A percentile compares a stretch with the other conserved stretches of the same genome.
Evolutionary conservation across 2,329 filamentous ascomycete genomes (phyloP).

Genomic region (Dactylellina cionopaga): DNA sequence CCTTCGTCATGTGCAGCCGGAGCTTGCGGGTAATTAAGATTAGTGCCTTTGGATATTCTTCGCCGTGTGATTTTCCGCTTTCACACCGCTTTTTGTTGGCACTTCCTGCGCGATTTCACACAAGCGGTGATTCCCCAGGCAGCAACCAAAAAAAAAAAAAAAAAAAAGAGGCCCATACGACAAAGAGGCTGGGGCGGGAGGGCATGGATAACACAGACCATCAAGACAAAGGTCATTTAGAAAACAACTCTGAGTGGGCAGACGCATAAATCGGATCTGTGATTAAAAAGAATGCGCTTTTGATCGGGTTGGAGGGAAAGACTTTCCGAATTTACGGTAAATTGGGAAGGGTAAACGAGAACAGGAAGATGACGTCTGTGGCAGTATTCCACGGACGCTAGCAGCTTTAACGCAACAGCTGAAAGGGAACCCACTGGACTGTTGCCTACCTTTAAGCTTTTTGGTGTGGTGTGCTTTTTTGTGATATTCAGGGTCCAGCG

Average conservation of each 20-base stretch:
- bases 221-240: slow-evolving; percentile 7
- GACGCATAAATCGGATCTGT: slow-evolving; percentile 24
- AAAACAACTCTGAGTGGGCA: not conserved
- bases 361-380: slow-evolving; percentile 49
- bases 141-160: slow-evolving; percentile 20
- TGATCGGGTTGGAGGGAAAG: slow-evolving; percentile 27
- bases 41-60: slow-evolving; percentile 25
- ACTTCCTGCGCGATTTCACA: slow-evolving; percentile 42
- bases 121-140: slow-evolving; percentile 16
- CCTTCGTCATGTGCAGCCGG: slow-evolving; percentile 47
- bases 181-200: slow-evolving; percentile 8
- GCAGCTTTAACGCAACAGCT: slow-evolving; percentile 22
- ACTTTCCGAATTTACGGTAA: slow-evolving; percentile 47
- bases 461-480: slow-evolving; percentile 1
- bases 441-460: slow-evolving; percentile 49
- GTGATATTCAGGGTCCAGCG: slow-evolving; percentile 48
- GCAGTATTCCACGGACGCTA: slow-evolving; percentile 48
- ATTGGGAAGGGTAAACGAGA: slow-evolving; percentile 44
- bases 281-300: slow-evolving; percentile 36
- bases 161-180: slow-evolving; percentile 10
- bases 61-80: slow-evolving; percentile 22
- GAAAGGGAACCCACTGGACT: slow-evolving; percentile 9
- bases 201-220: slow-evolving; percentile 34
- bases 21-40: slow-evolving; percentile 50
- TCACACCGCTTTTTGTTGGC: slow-evolving; percentile 25